phyloP scores from a whole-genome alignment of 2,329 filamentous ascomycete genomes.

The Exophiala xenobiotica region DNA sequence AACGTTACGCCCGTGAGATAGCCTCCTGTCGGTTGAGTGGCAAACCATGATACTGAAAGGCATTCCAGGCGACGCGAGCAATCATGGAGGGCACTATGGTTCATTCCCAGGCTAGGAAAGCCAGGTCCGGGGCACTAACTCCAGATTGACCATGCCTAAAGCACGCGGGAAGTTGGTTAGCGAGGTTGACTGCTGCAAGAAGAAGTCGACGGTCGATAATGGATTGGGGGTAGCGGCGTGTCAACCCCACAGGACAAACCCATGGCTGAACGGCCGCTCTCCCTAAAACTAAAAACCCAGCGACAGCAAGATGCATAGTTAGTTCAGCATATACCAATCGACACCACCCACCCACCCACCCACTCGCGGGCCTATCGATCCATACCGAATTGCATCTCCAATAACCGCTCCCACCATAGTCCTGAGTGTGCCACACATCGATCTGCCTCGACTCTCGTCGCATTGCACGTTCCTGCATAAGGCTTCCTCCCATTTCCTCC shows the following conservation, averaged over 20 bases:
- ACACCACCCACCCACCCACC: not conserved
- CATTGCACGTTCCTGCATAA: constrained; percentile 24
- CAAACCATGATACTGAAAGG: not conserved
- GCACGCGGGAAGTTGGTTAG: not conserved
- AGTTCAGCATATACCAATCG: not conserved
- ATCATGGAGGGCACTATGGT: not conserved
- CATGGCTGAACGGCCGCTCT: not conserved
- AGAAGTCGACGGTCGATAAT: not conserved
- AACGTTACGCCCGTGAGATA: no score
- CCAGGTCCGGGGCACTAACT: not conserved
- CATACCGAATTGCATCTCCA: not conserved
- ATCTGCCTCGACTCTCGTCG: not conserved
- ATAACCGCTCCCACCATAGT: constrained; percentile 2
- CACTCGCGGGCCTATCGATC: not conserved
- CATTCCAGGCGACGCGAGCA: not conserved
- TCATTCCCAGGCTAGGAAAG: not conserved
- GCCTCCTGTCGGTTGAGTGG: no score
- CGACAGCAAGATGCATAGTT: constrained; percentile 1
- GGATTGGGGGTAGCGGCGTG: not conserved
- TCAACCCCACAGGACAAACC: not conserved
- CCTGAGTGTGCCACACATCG: constrained; percentile 3
- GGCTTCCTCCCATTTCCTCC: constrained; percentile 6
- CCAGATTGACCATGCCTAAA: not conserved
- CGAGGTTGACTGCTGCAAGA: not conserved
- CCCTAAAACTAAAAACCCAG: not conserved